Evolutionary conservation across 129 eudicot genomes (phyloP).

Genomic region (Gnaphalium uliginosum): DNA sequence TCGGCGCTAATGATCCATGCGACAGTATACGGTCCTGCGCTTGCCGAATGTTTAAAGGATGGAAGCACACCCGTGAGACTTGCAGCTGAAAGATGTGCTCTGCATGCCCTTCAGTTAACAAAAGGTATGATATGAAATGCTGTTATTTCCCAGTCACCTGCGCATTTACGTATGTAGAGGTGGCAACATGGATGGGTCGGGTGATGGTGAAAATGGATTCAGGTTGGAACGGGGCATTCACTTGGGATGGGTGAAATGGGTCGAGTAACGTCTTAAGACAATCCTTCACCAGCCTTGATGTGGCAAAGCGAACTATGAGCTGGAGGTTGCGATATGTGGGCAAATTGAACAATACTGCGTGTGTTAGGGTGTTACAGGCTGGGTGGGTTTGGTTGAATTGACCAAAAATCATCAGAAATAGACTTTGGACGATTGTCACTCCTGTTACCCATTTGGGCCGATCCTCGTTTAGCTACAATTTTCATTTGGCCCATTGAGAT

Average conservation of each 20-base stretch:
- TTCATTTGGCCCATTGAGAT: not conserved
- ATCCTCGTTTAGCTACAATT: not conserved
- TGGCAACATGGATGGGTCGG: conserved; percentile 4
- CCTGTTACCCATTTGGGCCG: not conserved
- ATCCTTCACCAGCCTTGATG: not conserved
- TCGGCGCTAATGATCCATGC: conserved; percentile 47
- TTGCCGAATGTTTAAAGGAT: conserved; percentile 91
- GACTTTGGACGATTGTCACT: conserved; percentile 14
- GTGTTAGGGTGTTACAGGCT: not conserved
- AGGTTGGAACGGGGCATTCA: not conserved
- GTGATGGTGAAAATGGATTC: not conserved
- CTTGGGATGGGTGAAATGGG: not conserved
- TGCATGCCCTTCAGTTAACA: conserved; percentile 80
- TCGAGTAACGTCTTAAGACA: not conserved
- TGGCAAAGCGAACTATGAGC: not conserved
- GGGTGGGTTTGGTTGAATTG: not conserved
- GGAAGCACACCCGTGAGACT: conserved; percentile 88
- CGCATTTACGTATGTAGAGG: not conserved
- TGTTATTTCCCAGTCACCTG: not conserved
- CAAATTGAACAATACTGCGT: no score
- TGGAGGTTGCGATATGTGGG: not conserved
- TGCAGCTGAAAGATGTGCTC: conserved; percentile 93
- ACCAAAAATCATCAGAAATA: no score
- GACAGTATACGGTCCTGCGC: conserved; percentile 69
- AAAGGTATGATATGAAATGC: conserved; percentile 47